phyloP scores from a whole-genome alignment of 495 filamentous ascomycete genomes.

The Penicillium subrubescens region DNA sequence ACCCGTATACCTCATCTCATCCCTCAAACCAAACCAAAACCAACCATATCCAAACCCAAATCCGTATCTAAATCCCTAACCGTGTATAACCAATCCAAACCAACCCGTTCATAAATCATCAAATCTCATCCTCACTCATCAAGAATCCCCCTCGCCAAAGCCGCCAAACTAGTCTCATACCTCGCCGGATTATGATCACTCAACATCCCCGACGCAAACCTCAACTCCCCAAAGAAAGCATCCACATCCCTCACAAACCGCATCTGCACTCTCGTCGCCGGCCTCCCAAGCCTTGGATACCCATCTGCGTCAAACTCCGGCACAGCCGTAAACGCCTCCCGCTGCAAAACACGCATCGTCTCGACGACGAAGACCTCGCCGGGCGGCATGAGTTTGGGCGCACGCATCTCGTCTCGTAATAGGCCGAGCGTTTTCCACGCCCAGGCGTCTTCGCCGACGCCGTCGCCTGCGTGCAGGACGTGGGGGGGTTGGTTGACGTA shows the following conservation, averaged over 20 bases:
- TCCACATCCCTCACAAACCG: conserved; percentile 69
- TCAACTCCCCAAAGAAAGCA: conserved; percentile 66
- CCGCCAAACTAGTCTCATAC: conserved; percentile 65
- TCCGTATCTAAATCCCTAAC: not conserved
- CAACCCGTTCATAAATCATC: conserved; percentile 8
- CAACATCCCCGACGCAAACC: conserved; percentile 73
- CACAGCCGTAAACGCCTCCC: conserved; percentile 54
- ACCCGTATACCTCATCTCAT: not conserved
- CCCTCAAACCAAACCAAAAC: not conserved
- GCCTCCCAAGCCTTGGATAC: conserved; percentile 54
- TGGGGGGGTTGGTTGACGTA: conserved; percentile 49
- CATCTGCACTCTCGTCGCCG: conserved; percentile 65
- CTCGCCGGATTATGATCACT: conserved; percentile 74
- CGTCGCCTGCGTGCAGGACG: conserved; percentile 46
- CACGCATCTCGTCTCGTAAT: conserved; percentile 68
- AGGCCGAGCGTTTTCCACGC: conserved; percentile 68
- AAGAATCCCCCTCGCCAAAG: conserved; percentile 55
- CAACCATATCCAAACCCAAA: not conserved
- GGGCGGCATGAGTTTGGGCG: conserved; percentile 70
- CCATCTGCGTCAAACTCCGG: conserved; percentile 31
- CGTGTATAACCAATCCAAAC: conserved; percentile 1
- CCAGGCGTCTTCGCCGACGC: conserved; percentile 67
- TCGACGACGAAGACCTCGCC: conserved; percentile 77
- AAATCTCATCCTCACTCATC: conserved; percentile 30
- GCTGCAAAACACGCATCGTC: conserved; percentile 59